Conservation (phyloP, 2,329 filamentous ascomycete genomes). For the Basipetospora chlamydospora region DNA sequence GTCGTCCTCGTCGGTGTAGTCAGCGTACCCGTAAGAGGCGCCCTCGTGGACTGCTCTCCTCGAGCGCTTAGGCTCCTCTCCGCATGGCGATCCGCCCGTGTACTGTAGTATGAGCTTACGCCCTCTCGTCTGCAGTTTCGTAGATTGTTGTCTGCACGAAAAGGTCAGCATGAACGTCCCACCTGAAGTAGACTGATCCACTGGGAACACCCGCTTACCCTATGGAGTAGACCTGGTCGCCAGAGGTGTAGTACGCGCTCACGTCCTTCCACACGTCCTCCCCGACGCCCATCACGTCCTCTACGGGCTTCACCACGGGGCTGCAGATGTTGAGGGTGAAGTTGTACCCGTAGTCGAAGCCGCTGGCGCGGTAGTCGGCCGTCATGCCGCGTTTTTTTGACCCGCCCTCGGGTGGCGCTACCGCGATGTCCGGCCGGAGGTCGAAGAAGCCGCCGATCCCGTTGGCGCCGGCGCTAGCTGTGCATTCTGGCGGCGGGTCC, state of each 20-base stretch:
- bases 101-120: constrained; percentile 67
- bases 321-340: constrained; percentile 76
- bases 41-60: constrained; percentile 15
- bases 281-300: constrained; percentile 49
- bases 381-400: constrained; percentile 22
- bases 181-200: no score
- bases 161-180: no score
- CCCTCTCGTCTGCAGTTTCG: constrained; percentile 43
- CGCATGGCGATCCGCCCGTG: constrained; percentile 62
- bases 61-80: constrained; percentile 24
- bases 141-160: constrained; percentile 34
- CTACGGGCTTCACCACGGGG: constrained; percentile 52
- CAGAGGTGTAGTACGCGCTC: constrained; percentile 61
- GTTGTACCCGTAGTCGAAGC: constrained; percentile 66
- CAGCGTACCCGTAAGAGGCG: constrained; percentile 12
- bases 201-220: constrained; percentile 44
- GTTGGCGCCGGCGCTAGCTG: constrained; percentile 34
- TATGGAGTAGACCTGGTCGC: constrained; percentile 57
- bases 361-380: constrained; percentile 48
- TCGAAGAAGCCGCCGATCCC: constrained; percentile 46
- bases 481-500: constrained; percentile 33
- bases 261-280: constrained; percentile 53
- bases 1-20: constrained; percentile 16
- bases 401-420: constrained; percentile 22
- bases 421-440: constrained; percentile 38